phyloP scores from a whole-genome alignment of 2,329 filamentous ascomycete genomes.

The Penicillium janthinellum region DNA sequence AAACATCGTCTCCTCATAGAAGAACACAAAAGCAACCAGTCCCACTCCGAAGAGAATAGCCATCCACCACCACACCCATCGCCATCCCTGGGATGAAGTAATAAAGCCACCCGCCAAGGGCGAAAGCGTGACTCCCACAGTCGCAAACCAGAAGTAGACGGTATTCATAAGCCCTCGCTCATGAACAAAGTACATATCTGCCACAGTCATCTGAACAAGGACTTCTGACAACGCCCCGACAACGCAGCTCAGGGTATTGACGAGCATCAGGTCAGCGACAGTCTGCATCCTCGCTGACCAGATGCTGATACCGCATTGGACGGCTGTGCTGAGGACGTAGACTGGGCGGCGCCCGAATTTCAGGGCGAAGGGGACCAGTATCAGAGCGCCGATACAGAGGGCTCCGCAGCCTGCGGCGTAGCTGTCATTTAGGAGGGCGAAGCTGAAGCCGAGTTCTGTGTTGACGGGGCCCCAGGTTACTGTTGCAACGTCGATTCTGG shows the following conservation, averaged over 20 bases:
- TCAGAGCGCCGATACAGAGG: constrained; percentile 45
- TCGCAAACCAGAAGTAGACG: constrained; percentile 45
- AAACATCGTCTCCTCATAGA: constrained; percentile 48
- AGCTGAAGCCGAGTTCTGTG: constrained; percentile 47
- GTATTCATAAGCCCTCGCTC: constrained; percentile 52
- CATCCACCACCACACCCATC: constrained; percentile 55
- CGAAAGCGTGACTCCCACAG: constrained; percentile 39
- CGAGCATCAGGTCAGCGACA: constrained; percentile 46
- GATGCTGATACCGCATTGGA: constrained; percentile 41
- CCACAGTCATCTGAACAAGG: constrained; percentile 52
- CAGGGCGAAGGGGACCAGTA: constrained; percentile 51
- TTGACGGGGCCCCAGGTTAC: constrained; percentile 49
- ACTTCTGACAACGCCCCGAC: constrained; percentile 49
- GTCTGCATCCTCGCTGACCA: constrained; percentile 51
- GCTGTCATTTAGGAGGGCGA: constrained; percentile 47
- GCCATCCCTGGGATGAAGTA: constrained; percentile 50
- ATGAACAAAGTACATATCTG: constrained; percentile 54
- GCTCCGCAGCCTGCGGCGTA: constrained; percentile 49
- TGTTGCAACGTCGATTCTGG: constrained; percentile 40
- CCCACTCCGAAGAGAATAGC: constrained; percentile 44
- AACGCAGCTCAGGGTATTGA: constrained; percentile 49
- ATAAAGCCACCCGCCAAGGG: constrained; percentile 38
- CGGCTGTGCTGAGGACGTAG: constrained; percentile 47
- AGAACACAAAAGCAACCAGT: constrained; percentile 46
- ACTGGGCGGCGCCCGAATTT: constrained; percentile 52